Evolutionary conservation across 1,139 yeast genomes (phyloP).

Genomic region (Candida anutae): DNA sequence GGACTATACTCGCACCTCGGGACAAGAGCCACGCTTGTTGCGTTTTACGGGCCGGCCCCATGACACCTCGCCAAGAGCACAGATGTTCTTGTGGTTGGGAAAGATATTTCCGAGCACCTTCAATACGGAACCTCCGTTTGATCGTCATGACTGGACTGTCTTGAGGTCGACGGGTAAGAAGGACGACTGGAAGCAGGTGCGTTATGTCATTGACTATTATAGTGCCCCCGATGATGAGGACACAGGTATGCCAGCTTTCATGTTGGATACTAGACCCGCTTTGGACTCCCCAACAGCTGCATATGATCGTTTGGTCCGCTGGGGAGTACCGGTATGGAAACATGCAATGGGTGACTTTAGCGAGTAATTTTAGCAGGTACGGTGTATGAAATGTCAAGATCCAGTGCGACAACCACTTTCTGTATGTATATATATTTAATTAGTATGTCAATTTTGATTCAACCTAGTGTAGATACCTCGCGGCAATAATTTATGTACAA

Average conservation of each 20-base stretch:
- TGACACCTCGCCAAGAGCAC: conserved; percentile 84
- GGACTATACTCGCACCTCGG: conserved; percentile 41
- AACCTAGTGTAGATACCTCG: conserved; percentile 1
- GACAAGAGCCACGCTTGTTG: conserved; percentile 64
- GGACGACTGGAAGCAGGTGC: conserved; percentile 45
- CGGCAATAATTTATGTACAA: background rate
- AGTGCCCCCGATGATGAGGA: conserved; percentile 86
- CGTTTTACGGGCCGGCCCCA: conserved; percentile 91
- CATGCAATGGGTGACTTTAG: conserved; percentile 39
- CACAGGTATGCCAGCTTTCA: conserved; percentile 83
- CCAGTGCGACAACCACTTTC: background rate
- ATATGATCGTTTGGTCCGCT: conserved; percentile 54
- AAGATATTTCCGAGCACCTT: conserved; percentile 65
- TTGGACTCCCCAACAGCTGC: conserved; percentile 61
- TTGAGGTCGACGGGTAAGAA: conserved; percentile 52
- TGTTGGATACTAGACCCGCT: conserved; percentile 93
- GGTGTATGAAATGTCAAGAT: background rate
- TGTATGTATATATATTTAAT: background rate
- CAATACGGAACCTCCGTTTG: conserved; percentile 84
- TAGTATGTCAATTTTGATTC: background rate
- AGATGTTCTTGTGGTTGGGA: conserved; percentile 57
- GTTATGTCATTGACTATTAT: conserved; percentile 94
- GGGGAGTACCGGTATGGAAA: conserved; percentile 38
- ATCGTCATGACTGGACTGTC: conserved; percentile 98
- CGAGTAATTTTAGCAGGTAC: conserved; percentile 1